A percentile compares a stretch with the other conserved stretches of the same genome.
Conservation (phyloP, 1,284 basidiomycete species). For the Boletus semigastroideus region DNA sequence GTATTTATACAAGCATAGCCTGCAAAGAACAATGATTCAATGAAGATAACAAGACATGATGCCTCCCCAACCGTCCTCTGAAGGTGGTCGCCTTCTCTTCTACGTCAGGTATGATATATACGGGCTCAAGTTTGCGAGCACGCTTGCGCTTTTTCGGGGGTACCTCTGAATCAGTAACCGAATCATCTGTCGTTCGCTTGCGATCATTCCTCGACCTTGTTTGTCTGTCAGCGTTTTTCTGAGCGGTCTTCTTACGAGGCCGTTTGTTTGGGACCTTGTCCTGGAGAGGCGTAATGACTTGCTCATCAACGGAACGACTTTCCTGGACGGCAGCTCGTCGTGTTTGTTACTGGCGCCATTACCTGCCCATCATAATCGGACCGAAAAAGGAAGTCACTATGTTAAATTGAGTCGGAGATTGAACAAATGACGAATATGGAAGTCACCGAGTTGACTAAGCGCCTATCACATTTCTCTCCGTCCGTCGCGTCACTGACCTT, state of each 20-base stretch:
- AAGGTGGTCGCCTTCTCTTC: constrained; percentile 64
- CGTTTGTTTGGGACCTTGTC: constrained; percentile 4
- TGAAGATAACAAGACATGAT: background rate
- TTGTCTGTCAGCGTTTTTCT: background rate
- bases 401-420: constrained; percentile 19
- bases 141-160: constrained; percentile 42
- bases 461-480: background rate
- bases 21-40: constrained; percentile 9
- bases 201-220: background rate
- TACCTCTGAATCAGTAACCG: constrained; percentile 17
- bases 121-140: constrained; percentile 50
- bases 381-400: background rate
- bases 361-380: too few relatives aligned
- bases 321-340: constrained; percentile 13
- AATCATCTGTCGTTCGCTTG: constrained; percentile 8
- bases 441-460: constrained; percentile 9
- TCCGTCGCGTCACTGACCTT: background rate
- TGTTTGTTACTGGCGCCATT: constrained; percentile 6
- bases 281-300: constrained; percentile 11
- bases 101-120: constrained; percentile 73
- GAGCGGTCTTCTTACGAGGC: background rate
- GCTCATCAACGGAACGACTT: background rate
- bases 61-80: constrained; percentile 64
- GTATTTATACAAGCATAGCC: constrained; percentile 87
- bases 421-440: constrained; percentile 10